Conservation (phyloP, 2,329 filamentous ascomycete species). For the Dactylellina cionopaga region DNA sequence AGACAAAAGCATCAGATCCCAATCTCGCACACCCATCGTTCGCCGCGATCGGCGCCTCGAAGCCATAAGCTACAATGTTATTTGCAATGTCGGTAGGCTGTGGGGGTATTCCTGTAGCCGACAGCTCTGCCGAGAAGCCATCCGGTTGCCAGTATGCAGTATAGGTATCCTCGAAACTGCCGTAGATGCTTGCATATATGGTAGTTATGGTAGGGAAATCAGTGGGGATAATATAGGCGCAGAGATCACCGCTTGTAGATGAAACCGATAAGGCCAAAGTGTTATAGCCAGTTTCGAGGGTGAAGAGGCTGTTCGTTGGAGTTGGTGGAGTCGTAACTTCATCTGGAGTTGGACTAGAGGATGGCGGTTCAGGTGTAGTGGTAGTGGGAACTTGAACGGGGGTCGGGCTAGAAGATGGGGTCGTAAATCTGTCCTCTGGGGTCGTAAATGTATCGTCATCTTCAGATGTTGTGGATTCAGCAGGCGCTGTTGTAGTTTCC, state of each 20-base stretch:
- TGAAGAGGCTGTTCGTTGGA: not conserved
- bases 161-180: constrained; percentile 7
- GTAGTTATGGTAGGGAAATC: constrained; percentile 14
- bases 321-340: not conserved
- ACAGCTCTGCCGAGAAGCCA: not conserved
- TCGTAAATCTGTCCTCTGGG: not conserved
- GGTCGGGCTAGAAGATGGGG: not conserved
- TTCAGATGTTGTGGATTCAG: not conserved
- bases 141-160: constrained; percentile 28
- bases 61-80: not conserved
- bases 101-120: not conserved
- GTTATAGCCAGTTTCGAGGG: constrained; percentile 34
- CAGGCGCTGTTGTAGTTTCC: not conserved
- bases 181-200: constrained; percentile 17
- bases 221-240: not conserved
- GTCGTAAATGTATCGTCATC: not conserved
- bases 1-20: constrained; percentile 2
- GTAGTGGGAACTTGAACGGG: not conserved
- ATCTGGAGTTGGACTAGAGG: not conserved
- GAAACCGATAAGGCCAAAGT: constrained; percentile 1
- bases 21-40: not conserved
- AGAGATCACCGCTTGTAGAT: constrained; percentile 22
- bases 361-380: not conserved
- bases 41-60: not conserved
- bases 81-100: not conserved